Evolutionary conservation across 495 filamentous ascomycete species (phyloP).

Genomic region (Ramalina intermedia): DNA sequence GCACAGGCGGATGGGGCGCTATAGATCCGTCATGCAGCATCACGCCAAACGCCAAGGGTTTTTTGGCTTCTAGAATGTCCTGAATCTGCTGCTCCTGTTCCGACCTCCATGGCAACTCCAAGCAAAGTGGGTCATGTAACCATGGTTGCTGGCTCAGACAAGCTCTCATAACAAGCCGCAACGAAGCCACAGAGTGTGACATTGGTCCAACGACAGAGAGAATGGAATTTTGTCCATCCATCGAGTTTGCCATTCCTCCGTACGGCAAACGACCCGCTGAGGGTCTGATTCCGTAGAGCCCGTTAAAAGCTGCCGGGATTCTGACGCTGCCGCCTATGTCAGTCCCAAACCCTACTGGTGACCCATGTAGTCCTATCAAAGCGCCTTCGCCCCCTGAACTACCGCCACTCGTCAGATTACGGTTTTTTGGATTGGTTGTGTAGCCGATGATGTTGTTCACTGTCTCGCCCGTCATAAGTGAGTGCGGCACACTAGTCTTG

Average conservation of each 20-base stretch:
- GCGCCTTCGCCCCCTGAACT: conserved; percentile 53
- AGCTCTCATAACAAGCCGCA: conserved; percentile 39
- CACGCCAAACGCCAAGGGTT: conserved; percentile 37
- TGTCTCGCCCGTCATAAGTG: conserved; percentile 47
- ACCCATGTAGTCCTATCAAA: conserved; percentile 39
- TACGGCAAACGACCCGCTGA: conserved; percentile 30
- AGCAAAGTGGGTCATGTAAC: conserved; percentile 46
- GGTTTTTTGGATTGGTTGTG: conserved; percentile 49
- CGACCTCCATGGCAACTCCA: conserved; percentile 49
- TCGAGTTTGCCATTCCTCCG: conserved; percentile 36
- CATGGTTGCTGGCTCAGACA: conserved; percentile 44
- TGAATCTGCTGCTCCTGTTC: conserved; percentile 33
- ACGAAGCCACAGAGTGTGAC: conserved; percentile 30
- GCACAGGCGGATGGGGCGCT: conserved; percentile 38
- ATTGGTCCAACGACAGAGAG: conserved; percentile 46
- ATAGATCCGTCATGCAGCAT: conserved; percentile 35
- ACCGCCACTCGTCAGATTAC: conserved; percentile 35
- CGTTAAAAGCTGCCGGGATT: conserved; percentile 51
- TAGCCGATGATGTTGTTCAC: conserved; percentile 47
- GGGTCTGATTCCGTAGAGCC: conserved; percentile 40
- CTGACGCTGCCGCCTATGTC: conserved; percentile 62
- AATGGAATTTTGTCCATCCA: conserved; percentile 45
- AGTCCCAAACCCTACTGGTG: conserved; percentile 44
- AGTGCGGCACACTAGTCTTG: conserved; percentile 49
- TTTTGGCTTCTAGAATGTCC: conserved; percentile 24